Conservation (phyloP, 2,329 filamentous ascomycete genomes). For the Microcera coccophila region DNA sequence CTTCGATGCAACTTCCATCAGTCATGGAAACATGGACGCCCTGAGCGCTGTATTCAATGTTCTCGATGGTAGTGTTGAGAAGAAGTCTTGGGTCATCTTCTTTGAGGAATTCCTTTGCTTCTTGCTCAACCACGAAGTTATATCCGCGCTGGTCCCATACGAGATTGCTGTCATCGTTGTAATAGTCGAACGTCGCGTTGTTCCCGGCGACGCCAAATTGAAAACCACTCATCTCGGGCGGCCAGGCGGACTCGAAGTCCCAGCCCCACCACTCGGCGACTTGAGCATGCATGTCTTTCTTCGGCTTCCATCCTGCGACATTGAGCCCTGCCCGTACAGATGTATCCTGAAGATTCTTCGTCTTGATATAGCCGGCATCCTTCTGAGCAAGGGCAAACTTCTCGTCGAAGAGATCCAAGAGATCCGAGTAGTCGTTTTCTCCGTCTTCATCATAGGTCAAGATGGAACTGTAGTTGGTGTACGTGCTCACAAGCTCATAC, state of each 20-base stretch:
- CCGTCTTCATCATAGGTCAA: conserved; percentile 59
- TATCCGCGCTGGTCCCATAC: conserved; percentile 60
- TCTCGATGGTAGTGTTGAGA: conserved; percentile 55
- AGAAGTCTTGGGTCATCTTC: conserved; percentile 53
- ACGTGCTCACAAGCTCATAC: conserved; percentile 51
- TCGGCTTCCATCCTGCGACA: conserved; percentile 60
- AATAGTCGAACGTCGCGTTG: conserved; percentile 61
- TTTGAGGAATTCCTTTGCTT: conserved; percentile 55
- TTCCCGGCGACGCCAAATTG: conserved; percentile 53
- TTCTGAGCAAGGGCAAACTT: conserved; percentile 44
- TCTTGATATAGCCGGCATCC: conserved; percentile 55
- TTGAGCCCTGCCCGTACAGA: conserved; percentile 56
- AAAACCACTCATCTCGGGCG: conserved; percentile 54
- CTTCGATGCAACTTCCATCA: conserved; percentile 54
- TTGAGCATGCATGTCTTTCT: conserved; percentile 49
- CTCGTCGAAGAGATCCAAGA: conserved; percentile 49
- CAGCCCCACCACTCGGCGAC: conserved; percentile 57
- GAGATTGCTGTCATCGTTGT: conserved; percentile 58
- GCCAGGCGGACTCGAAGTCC: conserved; percentile 57
- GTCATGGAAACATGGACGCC: conserved; percentile 51
- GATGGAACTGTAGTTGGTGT: conserved; percentile 57
- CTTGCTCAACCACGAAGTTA: conserved; percentile 52
- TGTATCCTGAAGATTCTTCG: conserved; percentile 57
- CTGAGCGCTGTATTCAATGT: conserved; percentile 48
- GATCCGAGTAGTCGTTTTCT: conserved; percentile 43